Conservation (phyloP, 495 filamentous ascomycete species). For the Jackrogersella minutella region DNA sequence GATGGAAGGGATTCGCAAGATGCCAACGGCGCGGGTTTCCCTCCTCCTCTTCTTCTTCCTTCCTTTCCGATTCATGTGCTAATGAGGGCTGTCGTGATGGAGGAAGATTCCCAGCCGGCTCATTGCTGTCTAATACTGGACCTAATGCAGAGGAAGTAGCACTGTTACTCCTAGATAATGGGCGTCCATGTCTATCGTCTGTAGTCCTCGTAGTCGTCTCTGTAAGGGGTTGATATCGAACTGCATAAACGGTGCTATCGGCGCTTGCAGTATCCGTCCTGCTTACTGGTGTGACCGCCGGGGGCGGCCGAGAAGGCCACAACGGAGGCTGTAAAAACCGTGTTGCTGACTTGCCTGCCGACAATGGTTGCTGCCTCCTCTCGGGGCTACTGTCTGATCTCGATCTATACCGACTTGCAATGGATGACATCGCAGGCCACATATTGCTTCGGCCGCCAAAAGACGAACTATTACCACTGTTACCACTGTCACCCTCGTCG, state of each 20-base stretch:
- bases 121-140: slow-evolving; percentile 36
- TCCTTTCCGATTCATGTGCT: slow-evolving; percentile 11
- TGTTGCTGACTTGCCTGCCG: slow-evolving; percentile 43
- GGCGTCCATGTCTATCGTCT: slow-evolving; percentile 47
- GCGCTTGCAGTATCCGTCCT: slow-evolving; percentile 74
- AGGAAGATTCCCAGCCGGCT: slow-evolving; percentile 19
- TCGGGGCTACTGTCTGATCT: slow-evolving; percentile 41
- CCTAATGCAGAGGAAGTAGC: slow-evolving; percentile 37
- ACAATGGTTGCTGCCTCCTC: slow-evolving; percentile 29
- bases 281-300: slow-evolving; percentile 75
- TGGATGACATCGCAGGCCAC: slow-evolving; percentile 57
- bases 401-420: slow-evolving; percentile 53
- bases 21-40: slow-evolving; percentile 23
- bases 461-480: slow-evolving; percentile 26
- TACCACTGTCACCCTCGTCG: slow-evolving; percentile 34
- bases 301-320: slow-evolving; percentile 68
- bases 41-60: slow-evolving; percentile 5
- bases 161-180: slow-evolving; percentile 47
- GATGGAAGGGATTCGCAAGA: slow-evolving; percentile 35
- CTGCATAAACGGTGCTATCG: slow-evolving; percentile 83
- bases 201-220: slow-evolving; percentile 64
- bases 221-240: slow-evolving; percentile 80
- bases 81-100: slow-evolving; percentile 17
- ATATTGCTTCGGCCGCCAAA: slow-evolving; percentile 46
- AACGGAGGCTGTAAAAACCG: slow-evolving; percentile 52